Base-by-base conservation (phyloP, 495 filamentous ascomycete species). In the Aspergillus indologenus region DNA sequence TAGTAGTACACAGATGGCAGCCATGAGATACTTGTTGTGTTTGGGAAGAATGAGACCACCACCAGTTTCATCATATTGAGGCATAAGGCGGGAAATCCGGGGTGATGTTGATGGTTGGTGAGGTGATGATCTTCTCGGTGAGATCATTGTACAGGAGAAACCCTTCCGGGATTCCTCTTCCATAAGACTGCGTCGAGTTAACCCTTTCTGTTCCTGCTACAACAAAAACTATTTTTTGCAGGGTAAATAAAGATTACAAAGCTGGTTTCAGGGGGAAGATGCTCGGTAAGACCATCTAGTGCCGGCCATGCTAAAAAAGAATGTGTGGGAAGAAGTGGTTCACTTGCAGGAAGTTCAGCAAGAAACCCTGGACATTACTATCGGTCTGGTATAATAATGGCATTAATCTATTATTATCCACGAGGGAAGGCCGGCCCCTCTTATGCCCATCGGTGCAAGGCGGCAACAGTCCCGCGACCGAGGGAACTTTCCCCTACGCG, bases 361-460 rank as follows among this genome's bases (percentile, higher is more conserved):
- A 40, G 26, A 3, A 40, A 40, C 12, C 34, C 34, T 40, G 34
- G 34, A 15, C 52, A 42, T 1, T 19, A 19, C 18, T 8, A 19
- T n/a, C 43, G 34, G 1, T 18, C 11, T 24, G 18, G 21, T 31
- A 51, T 51, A 51, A 43, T 22, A 42, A 42, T 22, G 29, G 22
- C 52, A 54, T 54, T 22, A 44, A 45, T 54, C 31, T 34, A 22
- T 49, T 42, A 54, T 54, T 54, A 44, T 54, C 20, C 43, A 45
- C 48, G 14, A 49, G 26, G 26, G 9, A 29, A 3, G 26, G 26
- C 9, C 4, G 26, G 26, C 26, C 3, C 26, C 26, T 29, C 26
- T 29, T 29, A 29, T 29, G 26, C 26, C 9, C 26, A 29, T 29
- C 26, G 26, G 5, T 40, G 34, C 34, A 40, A 40, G 34, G 12